Evolutionary conservation across 805 yeast genomes (phyloP).

Genomic region (Hanseniaspora meyeri): DNA sequence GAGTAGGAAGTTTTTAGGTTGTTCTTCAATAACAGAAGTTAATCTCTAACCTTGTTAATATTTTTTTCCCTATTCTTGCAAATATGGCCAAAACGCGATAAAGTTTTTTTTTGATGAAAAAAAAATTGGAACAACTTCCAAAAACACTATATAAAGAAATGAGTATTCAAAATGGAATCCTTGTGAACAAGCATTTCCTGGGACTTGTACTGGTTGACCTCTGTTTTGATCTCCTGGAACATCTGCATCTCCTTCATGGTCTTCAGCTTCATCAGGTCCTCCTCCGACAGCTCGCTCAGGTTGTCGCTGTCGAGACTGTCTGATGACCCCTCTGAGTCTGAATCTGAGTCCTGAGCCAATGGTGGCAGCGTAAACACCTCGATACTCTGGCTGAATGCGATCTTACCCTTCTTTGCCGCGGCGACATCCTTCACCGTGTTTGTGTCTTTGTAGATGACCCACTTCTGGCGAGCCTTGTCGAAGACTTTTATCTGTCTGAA

Average conservation of each 20-base stretch:
- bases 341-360: not conserved
- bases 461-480: conserved; percentile 4
- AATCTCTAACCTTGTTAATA: too few species aligned
- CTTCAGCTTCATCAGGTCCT: not conserved
- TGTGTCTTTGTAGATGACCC: conserved; percentile 4
- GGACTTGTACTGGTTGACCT: conserved; percentile 52
- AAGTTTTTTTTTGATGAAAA: not conserved
- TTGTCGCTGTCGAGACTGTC: not conserved
- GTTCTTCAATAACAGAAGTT: too few species aligned
- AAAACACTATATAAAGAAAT: conserved; percentile 34
- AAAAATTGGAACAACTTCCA: not conserved
- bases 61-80: too few species aligned
- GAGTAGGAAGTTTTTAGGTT: not conserved
- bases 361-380: conserved; percentile 8
- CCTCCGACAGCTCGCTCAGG: not conserved
- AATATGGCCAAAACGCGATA: not conserved
- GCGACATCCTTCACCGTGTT: not conserved
- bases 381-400: not conserved
- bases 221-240: conserved; percentile 39
- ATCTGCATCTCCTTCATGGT: conserved; percentile 14
- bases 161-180: conserved; percentile 48
- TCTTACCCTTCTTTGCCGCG: not conserved
- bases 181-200: conserved; percentile 60
- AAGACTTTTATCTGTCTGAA: not conserved
- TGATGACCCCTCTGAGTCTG: not conserved